Evolutionary conservation across 1,284 basidiomycete genomes (phyloP).

Genomic region (Tylopilus sp.): DNA sequence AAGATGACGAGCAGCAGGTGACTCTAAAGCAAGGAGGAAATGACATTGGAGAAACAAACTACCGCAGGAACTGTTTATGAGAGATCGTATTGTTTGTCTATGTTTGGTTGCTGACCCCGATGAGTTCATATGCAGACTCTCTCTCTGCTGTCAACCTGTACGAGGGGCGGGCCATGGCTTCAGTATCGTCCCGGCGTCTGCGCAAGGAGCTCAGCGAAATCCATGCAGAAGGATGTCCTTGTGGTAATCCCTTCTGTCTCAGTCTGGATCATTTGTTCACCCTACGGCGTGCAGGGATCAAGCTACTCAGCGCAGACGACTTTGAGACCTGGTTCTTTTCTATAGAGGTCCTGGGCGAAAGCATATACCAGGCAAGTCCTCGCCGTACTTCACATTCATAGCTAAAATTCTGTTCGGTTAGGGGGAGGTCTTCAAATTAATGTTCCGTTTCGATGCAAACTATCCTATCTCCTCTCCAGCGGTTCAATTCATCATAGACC

Average conservation of each 20-base stretch:
- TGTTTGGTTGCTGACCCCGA: constrained; percentile 19
- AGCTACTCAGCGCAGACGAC: constrained; percentile 65
- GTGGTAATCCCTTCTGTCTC: constrained; percentile 41
- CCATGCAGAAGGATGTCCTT: constrained; percentile 64
- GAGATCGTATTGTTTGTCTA: constrained; percentile 19
- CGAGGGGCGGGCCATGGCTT: constrained; percentile 44
- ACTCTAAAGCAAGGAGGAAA: constrained; percentile 36
- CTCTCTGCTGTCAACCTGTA: constrained; percentile 14
- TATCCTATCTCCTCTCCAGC: constrained; percentile 83
- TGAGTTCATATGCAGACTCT: neutral
- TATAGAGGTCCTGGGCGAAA: constrained; percentile 77
- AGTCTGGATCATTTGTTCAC: constrained; percentile 5
- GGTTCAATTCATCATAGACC: constrained; percentile 71
- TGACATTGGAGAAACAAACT: constrained; percentile 22
- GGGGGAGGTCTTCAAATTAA: constrained; percentile 72
- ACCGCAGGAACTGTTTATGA: constrained; percentile 12
- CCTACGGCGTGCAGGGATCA: constrained; percentile 50
- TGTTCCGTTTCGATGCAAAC: constrained; percentile 70
- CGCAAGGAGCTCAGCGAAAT: constrained; percentile 74
- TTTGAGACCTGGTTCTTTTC: constrained; percentile 70
- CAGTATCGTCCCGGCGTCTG: constrained; percentile 63
- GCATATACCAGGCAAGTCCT: constrained; percentile 57
- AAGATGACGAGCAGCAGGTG: constrained; percentile 38
- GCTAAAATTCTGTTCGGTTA: constrained; percentile 30
- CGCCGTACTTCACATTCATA: neutral